Percentiles rank a stretch among this genome's conserved stretches.
phyloP scores from a whole-genome alignment of 768 basidiomycete genomes.

The Panus rudis region DNA sequence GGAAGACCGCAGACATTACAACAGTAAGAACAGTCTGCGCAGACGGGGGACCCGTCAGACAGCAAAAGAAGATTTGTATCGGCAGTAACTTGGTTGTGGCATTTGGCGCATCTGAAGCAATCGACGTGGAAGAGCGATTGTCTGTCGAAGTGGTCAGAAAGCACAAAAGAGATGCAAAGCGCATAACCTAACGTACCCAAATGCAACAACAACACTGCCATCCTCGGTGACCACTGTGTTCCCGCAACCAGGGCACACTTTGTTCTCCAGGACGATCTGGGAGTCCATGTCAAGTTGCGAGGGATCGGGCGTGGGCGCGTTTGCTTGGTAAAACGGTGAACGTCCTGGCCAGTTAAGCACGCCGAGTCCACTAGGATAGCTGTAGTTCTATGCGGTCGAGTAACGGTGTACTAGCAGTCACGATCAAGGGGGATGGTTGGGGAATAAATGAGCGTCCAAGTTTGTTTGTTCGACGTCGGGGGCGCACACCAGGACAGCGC shows the following conservation, averaged over 20 bases:
- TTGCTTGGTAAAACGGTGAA: no score
- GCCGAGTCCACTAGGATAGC: no score
- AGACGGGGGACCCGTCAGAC: conserved; percentile 97
- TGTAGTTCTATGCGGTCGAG: no score
- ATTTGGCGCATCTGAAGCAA: conserved; percentile 97
- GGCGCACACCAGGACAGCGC: no score
- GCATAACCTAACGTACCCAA: conserved; percentile 60
- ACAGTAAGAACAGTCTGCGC: conserved; percentile 87
- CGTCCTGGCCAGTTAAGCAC: no score
- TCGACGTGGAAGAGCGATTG: conserved; percentile 93
- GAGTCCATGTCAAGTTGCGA: conserved; percentile 5
- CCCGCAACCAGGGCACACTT: conserved; percentile 78
- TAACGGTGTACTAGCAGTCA: no score
- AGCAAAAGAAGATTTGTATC: conserved; percentile 96
- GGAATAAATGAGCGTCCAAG: no score
- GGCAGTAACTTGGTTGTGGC: conserved; percentile 83
- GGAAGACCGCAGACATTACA: conserved; percentile 93
- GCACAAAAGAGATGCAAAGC: conserved; percentile 3
- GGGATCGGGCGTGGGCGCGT: conserved; percentile 10
- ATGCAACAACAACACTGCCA: conserved; percentile 88
- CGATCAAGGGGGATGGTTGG: no score
- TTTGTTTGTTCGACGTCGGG: no score
- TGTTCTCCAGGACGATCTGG: conserved; percentile 51
- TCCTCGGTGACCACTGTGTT: conserved; percentile 71
- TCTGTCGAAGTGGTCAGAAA: conserved; percentile 33